Evolutionary conservation across 2,329 filamentous ascomycete genomes (phyloP).

Genomic region (Curvularia verruculosa): DNA sequence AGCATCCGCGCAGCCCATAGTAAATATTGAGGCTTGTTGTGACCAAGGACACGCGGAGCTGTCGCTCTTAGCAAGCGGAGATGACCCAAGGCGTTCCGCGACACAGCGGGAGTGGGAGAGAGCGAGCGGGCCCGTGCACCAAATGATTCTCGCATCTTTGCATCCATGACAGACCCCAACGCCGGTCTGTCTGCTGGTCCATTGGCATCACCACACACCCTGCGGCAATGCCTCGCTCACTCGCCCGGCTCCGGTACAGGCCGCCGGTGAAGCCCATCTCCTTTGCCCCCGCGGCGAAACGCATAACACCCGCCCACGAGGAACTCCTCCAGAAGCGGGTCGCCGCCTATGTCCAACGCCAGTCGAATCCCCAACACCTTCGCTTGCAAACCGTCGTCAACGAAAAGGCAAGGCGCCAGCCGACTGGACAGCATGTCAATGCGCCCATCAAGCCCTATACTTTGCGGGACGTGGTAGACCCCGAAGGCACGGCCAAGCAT

Average conservation of each 20-base stretch:
- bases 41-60: constrained; percentile 17
- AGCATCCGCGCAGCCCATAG: constrained; percentile 19
- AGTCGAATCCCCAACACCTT: constrained; percentile 35
- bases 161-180: constrained; percentile 1
- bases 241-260: constrained; percentile 36
- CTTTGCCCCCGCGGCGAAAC: constrained; percentile 18
- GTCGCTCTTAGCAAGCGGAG: constrained; percentile 22
- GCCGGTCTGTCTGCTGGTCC: neutral
- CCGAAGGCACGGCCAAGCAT: constrained; percentile 43
- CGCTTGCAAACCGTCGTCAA: constrained; percentile 34
- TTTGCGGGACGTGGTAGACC: constrained; percentile 50
- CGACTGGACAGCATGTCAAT: constrained; percentile 22
- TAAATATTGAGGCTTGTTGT: constrained; percentile 7
- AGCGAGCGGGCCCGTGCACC: constrained; percentile 14
- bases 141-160: constrained; percentile 19
- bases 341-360: constrained; percentile 30
- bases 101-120: neutral
- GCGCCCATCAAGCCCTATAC: constrained; percentile 38
- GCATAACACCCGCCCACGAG: constrained; percentile 7
- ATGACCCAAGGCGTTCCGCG: constrained; percentile 17
- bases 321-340: constrained; percentile 12
- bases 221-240: constrained; percentile 40
- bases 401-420: constrained; percentile 28
- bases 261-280: constrained; percentile 26
- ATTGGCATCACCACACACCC: constrained; percentile 16